Evolutionary conservation across 2,329 filamentous ascomycete species (phyloP).

Genomic region (Cyphellophora attinorum): DNA sequence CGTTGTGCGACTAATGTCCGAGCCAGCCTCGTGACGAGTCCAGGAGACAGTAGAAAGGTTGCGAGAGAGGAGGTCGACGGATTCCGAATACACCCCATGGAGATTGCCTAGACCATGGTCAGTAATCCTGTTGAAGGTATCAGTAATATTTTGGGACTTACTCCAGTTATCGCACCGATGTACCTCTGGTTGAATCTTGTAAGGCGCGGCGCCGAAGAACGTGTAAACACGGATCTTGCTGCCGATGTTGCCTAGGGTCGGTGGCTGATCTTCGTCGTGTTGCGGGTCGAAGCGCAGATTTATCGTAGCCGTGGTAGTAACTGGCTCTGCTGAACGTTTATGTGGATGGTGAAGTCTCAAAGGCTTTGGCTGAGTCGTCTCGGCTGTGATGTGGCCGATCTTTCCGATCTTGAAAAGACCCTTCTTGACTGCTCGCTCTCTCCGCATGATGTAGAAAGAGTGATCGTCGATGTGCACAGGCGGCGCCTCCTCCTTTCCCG

Average conservation of each 20-base stretch:
- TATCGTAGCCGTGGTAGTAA: conserved; percentile 47
- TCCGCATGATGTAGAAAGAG: conserved; percentile 42
- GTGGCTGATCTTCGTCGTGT: conserved; percentile 40
- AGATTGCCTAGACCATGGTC: too few species aligned
- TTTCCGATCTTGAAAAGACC: conserved; percentile 47
- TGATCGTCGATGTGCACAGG: conserved; percentile 42
- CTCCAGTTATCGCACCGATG: conserved; percentile 28
- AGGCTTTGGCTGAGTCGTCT: conserved; percentile 48
- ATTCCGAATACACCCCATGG: conserved; percentile 45
- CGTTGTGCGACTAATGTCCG: conserved; percentile 1
- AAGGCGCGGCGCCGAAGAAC: conserved; percentile 45
- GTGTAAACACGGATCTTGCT: conserved; percentile 50
- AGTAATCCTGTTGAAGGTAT: too few species aligned
- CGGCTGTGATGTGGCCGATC: conserved; percentile 48
- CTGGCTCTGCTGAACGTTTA: conserved; percentile 26
- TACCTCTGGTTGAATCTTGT: conserved; percentile 39
- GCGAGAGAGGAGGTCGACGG: conserved; percentile 43
- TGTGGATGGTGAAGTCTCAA: conserved; percentile 39
- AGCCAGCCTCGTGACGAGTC: conserved; percentile 36
- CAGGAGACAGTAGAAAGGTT: conserved; percentile 50
- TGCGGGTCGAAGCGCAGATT: conserved; percentile 52
- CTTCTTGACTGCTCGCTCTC: conserved; percentile 52
- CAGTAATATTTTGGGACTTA: too few species aligned
- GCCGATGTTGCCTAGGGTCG: conserved; percentile 41
- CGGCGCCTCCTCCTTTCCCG: conserved; percentile 49